phyloP scores from a whole-genome alignment of 1,139 yeast species.

The Ashbya aceris region DNA sequence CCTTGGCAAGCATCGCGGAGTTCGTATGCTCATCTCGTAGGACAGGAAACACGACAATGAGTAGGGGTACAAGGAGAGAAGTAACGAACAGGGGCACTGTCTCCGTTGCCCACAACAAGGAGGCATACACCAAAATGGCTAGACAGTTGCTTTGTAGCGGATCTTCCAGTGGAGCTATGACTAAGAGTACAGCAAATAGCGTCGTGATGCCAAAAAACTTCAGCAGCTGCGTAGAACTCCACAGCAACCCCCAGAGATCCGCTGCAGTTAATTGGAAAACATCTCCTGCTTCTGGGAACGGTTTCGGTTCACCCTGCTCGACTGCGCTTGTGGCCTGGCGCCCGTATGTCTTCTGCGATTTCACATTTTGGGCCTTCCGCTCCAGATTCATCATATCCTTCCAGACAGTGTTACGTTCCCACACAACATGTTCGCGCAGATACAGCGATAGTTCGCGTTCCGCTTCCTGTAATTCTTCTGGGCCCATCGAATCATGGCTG shows the following conservation, averaged over 20 bases:
- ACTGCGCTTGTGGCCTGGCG: not conserved
- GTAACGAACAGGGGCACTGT: constrained; percentile 84
- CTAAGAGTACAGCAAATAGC: constrained; percentile 41
- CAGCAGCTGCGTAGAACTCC: constrained; percentile 22
- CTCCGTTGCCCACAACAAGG: constrained; percentile 89
- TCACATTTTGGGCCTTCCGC: constrained; percentile 53
- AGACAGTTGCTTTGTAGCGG: constrained; percentile 64
- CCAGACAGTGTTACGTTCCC: constrained; percentile 98
- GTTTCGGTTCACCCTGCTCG: not conserved
- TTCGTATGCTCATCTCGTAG: constrained; percentile 45
- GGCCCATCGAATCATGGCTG: constrained; percentile 6
- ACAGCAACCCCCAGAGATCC: constrained; percentile 8
- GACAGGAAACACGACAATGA: constrained; percentile 65
- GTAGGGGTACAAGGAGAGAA: constrained; percentile 68
- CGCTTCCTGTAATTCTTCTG: constrained; percentile 35
- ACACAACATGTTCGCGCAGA: constrained; percentile 83
- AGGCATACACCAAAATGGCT: constrained; percentile 70
- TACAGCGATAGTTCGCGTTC: constrained; percentile 63
- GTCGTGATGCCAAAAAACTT: constrained; percentile 39
- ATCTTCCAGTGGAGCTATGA: constrained; percentile 54
- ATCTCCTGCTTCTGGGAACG: not conserved
- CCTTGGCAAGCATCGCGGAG: constrained; percentile 42
- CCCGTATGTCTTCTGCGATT: constrained; percentile 25
- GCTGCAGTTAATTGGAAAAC: constrained; percentile 2
- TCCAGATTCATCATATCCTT: constrained; percentile 89